phyloP scores from a whole-genome alignment of 495 filamentous ascomycete genomes.

The Penicillium coffeae region DNA sequence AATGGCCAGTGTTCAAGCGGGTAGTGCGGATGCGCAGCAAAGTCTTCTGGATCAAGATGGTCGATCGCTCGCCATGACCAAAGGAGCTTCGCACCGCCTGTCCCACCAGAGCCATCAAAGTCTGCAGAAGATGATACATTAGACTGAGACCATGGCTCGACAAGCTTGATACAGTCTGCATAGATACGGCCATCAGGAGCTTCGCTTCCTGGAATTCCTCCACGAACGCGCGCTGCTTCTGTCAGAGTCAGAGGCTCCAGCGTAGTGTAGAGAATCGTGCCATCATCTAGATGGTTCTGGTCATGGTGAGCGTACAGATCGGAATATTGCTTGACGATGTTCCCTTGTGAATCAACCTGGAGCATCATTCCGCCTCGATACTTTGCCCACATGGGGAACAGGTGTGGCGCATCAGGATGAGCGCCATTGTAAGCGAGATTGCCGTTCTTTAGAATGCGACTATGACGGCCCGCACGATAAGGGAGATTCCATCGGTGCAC shows the following conservation, averaged over 20 bases:
- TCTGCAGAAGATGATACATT: constrained; percentile 20
- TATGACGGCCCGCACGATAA: constrained; percentile 38
- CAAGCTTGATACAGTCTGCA: constrained; percentile 44
- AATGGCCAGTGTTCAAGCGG: constrained; percentile 45
- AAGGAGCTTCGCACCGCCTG: constrained; percentile 27
- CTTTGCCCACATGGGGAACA: constrained; percentile 45
- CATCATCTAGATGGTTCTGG: constrained; percentile 43
- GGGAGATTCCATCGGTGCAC: constrained; percentile 43
- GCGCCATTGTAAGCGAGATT: constrained; percentile 44
- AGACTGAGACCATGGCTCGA: constrained; percentile 22
- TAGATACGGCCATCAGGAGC: constrained; percentile 35
- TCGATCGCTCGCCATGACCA: constrained; percentile 45
- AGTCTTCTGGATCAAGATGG: constrained; percentile 31
- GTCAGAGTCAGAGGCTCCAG: constrained; percentile 34
- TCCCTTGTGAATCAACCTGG: constrained; percentile 32
- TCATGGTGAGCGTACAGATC: constrained; percentile 46
- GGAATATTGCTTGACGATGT: constrained; percentile 33
- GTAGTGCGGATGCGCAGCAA: constrained; percentile 37
- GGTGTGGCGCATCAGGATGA: constrained; percentile 34
- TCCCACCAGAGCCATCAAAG: constrained; percentile 20
- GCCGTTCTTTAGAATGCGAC: constrained; percentile 39
- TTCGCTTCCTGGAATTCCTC: constrained; percentile 39
- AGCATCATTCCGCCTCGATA: constrained; percentile 46
- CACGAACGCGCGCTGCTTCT: constrained; percentile 31
- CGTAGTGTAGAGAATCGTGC: constrained; percentile 39